Conservation (phyloP, 805 yeast genomes). For the Ogataea allantospora region DNA sequence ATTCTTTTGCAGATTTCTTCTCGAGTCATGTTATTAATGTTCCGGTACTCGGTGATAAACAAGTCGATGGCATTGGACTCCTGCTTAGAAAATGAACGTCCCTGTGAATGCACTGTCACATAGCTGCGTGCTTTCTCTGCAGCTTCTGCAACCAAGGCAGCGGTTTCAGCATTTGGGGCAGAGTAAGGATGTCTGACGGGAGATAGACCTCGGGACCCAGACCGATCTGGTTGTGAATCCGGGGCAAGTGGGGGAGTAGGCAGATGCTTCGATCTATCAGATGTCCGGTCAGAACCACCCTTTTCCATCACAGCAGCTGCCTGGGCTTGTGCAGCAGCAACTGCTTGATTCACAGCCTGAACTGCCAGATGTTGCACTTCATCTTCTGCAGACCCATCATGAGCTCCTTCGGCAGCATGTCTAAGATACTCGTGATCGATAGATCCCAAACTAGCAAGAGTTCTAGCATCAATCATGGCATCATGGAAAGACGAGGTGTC, state of each 20-base stretch:
- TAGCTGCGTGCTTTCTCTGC: slow-evolving; percentile 41
- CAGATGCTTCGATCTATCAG: slow-evolving; percentile 10
- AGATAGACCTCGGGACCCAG: slow-evolving; percentile 4
- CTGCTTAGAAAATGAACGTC: slow-evolving; percentile 50
- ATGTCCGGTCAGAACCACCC: slow-evolving; percentile 14
- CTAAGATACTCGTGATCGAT: slow-evolving; percentile 33
- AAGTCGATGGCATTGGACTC: slow-evolving; percentile 72
- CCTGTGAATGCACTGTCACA: slow-evolving; percentile 26
- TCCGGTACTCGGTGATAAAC: slow-evolving; percentile 68
- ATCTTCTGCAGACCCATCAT: slow-evolving; percentile 23
- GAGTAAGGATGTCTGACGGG: slow-evolving; percentile 9
- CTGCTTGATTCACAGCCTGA: slow-evolving; percentile 31
- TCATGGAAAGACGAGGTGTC: slow-evolving; percentile 53
- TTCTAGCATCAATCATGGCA: slow-evolving; percentile 67
- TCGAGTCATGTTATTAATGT: slow-evolving; percentile 57
- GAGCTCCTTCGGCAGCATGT: slow-evolving; percentile 25
- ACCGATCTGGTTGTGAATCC: slow-evolving; percentile 8
- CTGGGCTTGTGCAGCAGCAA: slow-evolving; percentile 23
- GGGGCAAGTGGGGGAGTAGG: slow-evolving; percentile 15
- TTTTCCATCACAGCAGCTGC: slow-evolving; percentile 26
- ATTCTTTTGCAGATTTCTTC: slow-evolving; percentile 77
- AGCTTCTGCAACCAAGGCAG: slow-evolving; percentile 42
- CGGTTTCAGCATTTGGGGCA: slow-evolving; percentile 32
- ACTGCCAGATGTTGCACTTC: slow-evolving; percentile 34
- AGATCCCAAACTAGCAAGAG: slow-evolving; percentile 47